Evolutionary conservation across 129 eudicot species (phyloP).

Genomic region (Tagetes erecta): DNA sequence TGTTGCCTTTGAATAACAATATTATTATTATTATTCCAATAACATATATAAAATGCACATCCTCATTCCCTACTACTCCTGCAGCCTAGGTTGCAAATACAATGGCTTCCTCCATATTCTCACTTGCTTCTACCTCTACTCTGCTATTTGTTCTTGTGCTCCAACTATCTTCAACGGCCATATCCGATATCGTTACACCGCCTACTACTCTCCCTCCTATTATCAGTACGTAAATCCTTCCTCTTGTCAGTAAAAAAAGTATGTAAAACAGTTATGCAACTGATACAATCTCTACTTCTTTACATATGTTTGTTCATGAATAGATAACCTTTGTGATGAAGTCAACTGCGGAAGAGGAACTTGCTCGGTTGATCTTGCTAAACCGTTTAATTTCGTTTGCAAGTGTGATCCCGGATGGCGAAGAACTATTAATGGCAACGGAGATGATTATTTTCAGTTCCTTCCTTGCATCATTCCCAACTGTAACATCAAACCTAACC

Average conservation of each 20-base stretch:
- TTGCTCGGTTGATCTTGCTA: slow-evolving; percentile 43
- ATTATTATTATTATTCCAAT: no score
- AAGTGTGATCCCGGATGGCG: slow-evolving; percentile 68
- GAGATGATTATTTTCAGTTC: slow-evolving; percentile 46
- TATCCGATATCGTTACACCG: slow-evolving; percentile 20
- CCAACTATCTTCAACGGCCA: slow-evolving; percentile 7
- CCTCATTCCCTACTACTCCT: background rate
- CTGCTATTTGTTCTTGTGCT: slow-evolving; percentile 25
- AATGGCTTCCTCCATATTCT: slow-evolving; percentile 29
- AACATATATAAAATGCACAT: no score
- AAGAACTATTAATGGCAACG: slow-evolving; percentile 51
- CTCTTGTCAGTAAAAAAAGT: background rate
- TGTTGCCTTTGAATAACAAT: no score
- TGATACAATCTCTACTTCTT: no score
- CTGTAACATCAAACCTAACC: slow-evolving; percentile 30
- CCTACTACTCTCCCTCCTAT: slow-evolving; percentile 28
- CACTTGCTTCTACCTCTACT: slow-evolving; percentile 22
- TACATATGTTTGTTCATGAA: slow-evolving; percentile 2
- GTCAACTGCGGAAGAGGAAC: slow-evolving; percentile 76
- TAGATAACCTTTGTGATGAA: slow-evolving; percentile 51
- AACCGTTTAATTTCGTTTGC: slow-evolving; percentile 54
- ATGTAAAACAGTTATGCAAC: background rate
- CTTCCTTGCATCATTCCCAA: slow-evolving; percentile 82
- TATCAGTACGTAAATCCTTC: slow-evolving; percentile 21
- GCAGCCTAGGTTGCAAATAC: background rate